Evolutionary conservation across 257 asterid genomes (phyloP).

Genomic region (Solanum corneliomulleri): DNA sequence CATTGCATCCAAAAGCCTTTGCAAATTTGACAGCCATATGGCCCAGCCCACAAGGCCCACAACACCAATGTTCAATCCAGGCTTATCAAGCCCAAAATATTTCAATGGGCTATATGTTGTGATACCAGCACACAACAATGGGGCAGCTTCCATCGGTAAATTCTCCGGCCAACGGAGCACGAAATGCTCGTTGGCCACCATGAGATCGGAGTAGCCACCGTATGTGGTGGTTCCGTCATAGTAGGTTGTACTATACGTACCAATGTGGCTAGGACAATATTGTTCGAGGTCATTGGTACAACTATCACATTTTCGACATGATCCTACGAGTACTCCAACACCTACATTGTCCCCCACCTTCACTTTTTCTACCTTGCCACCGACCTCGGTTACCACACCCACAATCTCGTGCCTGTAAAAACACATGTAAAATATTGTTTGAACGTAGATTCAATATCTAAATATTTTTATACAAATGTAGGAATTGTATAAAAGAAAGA

Average conservation of each 20-base stretch:
- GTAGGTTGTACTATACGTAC: slow-evolving; percentile 19
- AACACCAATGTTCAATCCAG: slow-evolving; percentile 31
- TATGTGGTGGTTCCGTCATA: slow-evolving; percentile 20
- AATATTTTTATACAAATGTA: background rate
- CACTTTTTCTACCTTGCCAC: slow-evolving; percentile 24
- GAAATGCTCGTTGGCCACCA: slow-evolving; percentile 32
- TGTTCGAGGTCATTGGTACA: slow-evolving; percentile 35
- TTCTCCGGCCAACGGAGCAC: slow-evolving; percentile 42
- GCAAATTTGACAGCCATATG: slow-evolving; percentile 57
- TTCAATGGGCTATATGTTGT: slow-evolving; percentile 44
- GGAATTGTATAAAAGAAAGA: too few species aligned
- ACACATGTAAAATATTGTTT: background rate
- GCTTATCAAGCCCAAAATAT: slow-evolving; percentile 45
- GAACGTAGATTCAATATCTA: background rate
- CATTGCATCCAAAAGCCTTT: slow-evolving; percentile 42
- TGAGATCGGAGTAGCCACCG: slow-evolving; percentile 38
- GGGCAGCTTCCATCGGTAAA: slow-evolving; percentile 47
- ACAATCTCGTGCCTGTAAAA: slow-evolving; percentile 28
- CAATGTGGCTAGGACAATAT: slow-evolving; percentile 24
- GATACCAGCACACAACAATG: slow-evolving; percentile 53
- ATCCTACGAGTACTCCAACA: slow-evolving; percentile 34
- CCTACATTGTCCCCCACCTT: slow-evolving; percentile 34
- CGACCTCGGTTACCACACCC: slow-evolving; percentile 33
- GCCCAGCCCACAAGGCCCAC: slow-evolving; percentile 56
- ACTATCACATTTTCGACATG: slow-evolving; percentile 24